Base-by-base conservation (phyloP, 225 moss, liverwort and hornwort species). In the Pseudoscleropodium purum region DNA sequence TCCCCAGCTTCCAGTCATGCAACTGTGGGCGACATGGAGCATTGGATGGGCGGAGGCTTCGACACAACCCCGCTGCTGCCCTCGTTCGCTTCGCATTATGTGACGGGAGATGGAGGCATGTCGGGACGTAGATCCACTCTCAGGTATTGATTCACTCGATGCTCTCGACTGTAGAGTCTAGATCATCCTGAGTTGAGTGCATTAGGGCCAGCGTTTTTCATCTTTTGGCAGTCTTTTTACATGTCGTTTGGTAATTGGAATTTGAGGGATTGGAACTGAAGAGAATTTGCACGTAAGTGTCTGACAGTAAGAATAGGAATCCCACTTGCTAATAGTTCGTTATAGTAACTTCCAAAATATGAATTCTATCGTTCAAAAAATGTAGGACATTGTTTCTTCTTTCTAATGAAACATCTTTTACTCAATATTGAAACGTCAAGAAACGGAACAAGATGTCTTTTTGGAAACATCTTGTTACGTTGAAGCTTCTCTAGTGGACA, bases 61-160 rank as follows among this genome's bases (percentile, higher is more conserved):
- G 99, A 99, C 88, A 92, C 96, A 82, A 91, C 96, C 81, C 95
- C 96, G 81, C 87, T 97, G 79, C 94, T 97, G 93, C 97, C 97
- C 68, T 99, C 99, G 66, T 99, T 99, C 91, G 99, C 97, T 79
- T 99, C 99, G 88, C 99, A 99, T 83, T 99, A 99, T 85, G 96
- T 99, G 87, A 97, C 97, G 75, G 97, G 99, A 90, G 97, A 99
- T 89, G 99, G 97, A 87, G 97, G 98, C 90, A 89, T 99, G 94
- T 97, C 96, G 86, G 97, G 99, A 70, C 96, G 99, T 47, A 93
- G 99, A 93, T 99, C 97, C 81, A 97, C 99, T 92, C 92, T 97
- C 61, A 99, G 99, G 99, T 97, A 94, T 52, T 18, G 7, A 41
- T 60, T 80, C 56, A 80, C 60, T 60, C 39, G 15, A 30, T 60